Evolutionary conservation across 2,329 filamentous ascomycete genomes (phyloP).

Genomic region (Claviceps arundinis): DNA sequence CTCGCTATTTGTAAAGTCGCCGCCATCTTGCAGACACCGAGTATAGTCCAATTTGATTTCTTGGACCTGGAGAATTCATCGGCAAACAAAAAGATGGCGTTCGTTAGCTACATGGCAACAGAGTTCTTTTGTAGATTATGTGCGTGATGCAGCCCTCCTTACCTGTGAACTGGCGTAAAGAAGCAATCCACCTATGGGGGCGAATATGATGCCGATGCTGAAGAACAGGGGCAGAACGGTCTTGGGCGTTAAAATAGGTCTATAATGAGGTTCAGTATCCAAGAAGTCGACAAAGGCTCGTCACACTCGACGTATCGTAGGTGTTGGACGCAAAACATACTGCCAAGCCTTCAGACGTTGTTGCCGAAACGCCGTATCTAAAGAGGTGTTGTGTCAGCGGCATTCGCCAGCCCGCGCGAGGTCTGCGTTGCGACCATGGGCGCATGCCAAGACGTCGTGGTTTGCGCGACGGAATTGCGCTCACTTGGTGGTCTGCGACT

Average conservation of each 20-base stretch:
- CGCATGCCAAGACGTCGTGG: slow-evolving; percentile 15
- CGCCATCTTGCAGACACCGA: slow-evolving; percentile 49
- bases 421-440: slow-evolving; percentile 2
- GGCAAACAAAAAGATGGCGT: background rate
- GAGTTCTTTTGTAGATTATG: background rate
- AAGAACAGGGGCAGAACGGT: slow-evolving; percentile 89
- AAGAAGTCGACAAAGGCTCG: slow-evolving; percentile 21
- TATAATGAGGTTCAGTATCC: slow-evolving; percentile 20
- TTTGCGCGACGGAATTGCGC: slow-evolving; percentile 14
- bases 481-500: slow-evolving; percentile 81
- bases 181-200: slow-evolving; percentile 77
- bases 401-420: background rate
- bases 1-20: slow-evolving; percentile 17
- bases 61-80: slow-evolving; percentile 50
- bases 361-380: slow-evolving; percentile 93
- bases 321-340: slow-evolving; percentile 40
- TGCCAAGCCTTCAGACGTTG: slow-evolving; percentile 98
- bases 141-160: slow-evolving; percentile 13
- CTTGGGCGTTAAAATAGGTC: slow-evolving; percentile 89
- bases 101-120: background rate
- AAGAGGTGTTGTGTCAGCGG: slow-evolving; percentile 1
- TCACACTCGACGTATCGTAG: background rate
- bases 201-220: slow-evolving; percentile 79
- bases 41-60: slow-evolving; percentile 89
- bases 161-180: slow-evolving; percentile 77